Conservation (phyloP, 331 rosid genomes). For the Dryas integrifolia region DNA sequence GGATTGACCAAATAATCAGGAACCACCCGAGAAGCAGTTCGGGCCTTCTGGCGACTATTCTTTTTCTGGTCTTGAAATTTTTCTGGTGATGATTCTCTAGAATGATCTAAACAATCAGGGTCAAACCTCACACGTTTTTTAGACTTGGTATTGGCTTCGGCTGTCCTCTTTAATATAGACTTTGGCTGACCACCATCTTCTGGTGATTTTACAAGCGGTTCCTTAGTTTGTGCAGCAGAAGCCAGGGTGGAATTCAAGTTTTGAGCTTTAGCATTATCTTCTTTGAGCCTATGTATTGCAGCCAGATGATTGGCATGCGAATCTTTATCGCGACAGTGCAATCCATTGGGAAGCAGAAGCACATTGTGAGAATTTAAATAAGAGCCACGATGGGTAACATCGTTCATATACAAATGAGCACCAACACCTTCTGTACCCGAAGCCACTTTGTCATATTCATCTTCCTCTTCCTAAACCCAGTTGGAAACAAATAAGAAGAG, state of each 20-base stretch:
- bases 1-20: slow-evolving; percentile 40
- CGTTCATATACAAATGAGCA: slow-evolving; percentile 28
- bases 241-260: background rate
- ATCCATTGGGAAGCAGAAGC: background rate
- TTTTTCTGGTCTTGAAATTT: background rate
- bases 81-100: background rate
- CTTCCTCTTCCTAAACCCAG: slow-evolving; percentile 37
- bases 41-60: background rate
- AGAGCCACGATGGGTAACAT: slow-evolving; percentile 21
- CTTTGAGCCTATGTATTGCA: slow-evolving; percentile 32
- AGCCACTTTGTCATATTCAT: slow-evolving; percentile 42
- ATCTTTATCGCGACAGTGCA: slow-evolving; percentile 18
- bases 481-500: background rate
- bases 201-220: background rate
- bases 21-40: slow-evolving; percentile 7
- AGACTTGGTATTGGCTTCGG: slow-evolving; percentile 2
- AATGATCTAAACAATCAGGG: slow-evolving; percentile 9
- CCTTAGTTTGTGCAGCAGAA: background rate
- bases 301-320: slow-evolving; percentile 26
- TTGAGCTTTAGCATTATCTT: slow-evolving; percentile 32
- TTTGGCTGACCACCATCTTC: slow-evolving; percentile 22
- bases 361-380: slow-evolving; percentile 36
- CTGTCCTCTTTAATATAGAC: slow-evolving; percentile 37
- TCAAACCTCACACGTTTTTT: slow-evolving; percentile 41
- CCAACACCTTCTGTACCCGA: slow-evolving; percentile 20